Evolutionary conservation across 768 basidiomycete genomes (phyloP).

Genomic region (Tylopilus plumbeoviolaceoides): DNA sequence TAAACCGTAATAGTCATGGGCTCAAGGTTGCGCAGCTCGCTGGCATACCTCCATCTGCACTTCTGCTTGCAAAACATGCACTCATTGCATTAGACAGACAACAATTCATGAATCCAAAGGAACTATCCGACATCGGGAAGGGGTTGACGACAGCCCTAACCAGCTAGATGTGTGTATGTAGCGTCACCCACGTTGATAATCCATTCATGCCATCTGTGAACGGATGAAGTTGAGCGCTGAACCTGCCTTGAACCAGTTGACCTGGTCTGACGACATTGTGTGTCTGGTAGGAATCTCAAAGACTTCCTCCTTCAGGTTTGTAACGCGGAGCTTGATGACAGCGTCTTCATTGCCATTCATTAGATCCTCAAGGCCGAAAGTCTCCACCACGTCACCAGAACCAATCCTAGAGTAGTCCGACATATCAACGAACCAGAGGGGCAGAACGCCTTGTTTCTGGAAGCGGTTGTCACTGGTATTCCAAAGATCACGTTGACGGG

Average conservation of each 20-base stretch:
- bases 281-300: conserved; percentile 76
- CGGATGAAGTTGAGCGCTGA: conserved; percentile 90
- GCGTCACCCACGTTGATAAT: background rate
- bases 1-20: conserved; percentile 89
- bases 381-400: conserved; percentile 78
- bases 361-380: conserved; percentile 72
- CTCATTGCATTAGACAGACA: conserved; percentile 38
- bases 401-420: conserved; percentile 81
- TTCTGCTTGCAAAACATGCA: conserved; percentile 57
- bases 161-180: background rate
- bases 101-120: conserved; percentile 21
- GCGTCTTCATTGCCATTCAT: conserved; percentile 43
- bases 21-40: conserved; percentile 86
- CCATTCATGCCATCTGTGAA: conserved; percentile 39
- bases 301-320: conserved; percentile 53
- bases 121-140: conserved; percentile 33
- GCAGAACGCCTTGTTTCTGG: conserved; percentile 96
- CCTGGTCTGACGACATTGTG: conserved; percentile 86
- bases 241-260: conserved; percentile 86
- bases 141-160: conserved; percentile 16
- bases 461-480: conserved; percentile 3
- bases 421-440: conserved; percentile 90
- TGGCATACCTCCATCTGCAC: conserved; percentile 65
- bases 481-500: background rate
- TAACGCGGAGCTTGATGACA: conserved; percentile 57